Base-by-base conservation (phyloP, 306 rosid genomes). In the Adenanthera pavonina region DNA sequence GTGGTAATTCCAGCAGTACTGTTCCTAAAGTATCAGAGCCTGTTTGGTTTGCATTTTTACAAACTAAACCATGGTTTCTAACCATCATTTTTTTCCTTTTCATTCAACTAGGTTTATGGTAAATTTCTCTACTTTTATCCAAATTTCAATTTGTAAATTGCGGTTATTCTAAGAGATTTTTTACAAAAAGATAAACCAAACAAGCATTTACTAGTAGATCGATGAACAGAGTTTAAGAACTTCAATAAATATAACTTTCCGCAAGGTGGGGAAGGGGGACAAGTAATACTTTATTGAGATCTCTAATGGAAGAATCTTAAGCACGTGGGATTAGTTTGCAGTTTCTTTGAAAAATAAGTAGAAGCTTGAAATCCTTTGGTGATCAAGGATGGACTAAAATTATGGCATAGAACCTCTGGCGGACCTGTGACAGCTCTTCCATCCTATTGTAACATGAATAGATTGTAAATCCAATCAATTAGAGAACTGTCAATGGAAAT, bases 301-400 rank as follows among this genome's bases (percentile, higher is more conserved):
- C 56, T 47, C 70, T 33, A 11, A 43, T 62, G 72, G 69, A 68
- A 51, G 16, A 38, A 68, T 82, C 76, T 64, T 52, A 35, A n/a
- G 54, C 34, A 38, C 64, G 69, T 47, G 35, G 20, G 53, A 49
- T 7, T 19, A n/a, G 48, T 72, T 54, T 68, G 74, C 69, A 66
- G 69, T 41, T 74, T 80, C 89, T 46, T 38, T 80, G 76, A 79
- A 54, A 17, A 67, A 68, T 47, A 82, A 69, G 13, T 44, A 8
- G 71, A 57, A 43, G 83, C 79, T 72, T 67, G 81, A 43, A 80
- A 80, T 70, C 83, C 84, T 80, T 69, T 79, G 68, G 78, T 87
- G 67, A 82, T 75, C 65, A 87, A 66, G 46, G 71, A 44, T 64
- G 83, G 61, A 67, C 77, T 78, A 65, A 56, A 48, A 3, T 79